A percentile compares a stretch with the other conserved stretches of the same genome.
These are phyloP conservation scores for Verticillium nonalfalfae DNA, from an alignment of 2,329 filamentous ascomycete genomes.

Conservation along the genomic window DNA sequence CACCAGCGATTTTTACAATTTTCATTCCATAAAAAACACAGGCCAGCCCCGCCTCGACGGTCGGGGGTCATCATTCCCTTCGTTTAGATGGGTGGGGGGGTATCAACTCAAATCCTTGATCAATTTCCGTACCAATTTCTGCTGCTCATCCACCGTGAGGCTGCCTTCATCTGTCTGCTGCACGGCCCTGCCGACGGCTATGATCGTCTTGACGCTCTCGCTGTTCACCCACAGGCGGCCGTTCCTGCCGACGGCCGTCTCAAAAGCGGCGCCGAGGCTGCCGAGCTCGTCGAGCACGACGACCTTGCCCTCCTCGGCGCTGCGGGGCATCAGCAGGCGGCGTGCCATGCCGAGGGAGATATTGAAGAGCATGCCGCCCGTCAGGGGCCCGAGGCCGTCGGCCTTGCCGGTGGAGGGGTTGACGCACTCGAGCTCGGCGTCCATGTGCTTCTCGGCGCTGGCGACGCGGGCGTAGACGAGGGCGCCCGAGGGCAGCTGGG, in stretches of 20 bases:
- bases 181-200: constrained; percentile 74
- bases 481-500: constrained; percentile 66
- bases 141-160: constrained; percentile 60
- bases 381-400: constrained; percentile 79
- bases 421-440: constrained; percentile 86
- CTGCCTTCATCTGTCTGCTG: constrained; percentile 67
- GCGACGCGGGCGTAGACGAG: constrained; percentile 85
- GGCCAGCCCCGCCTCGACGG: background rate
- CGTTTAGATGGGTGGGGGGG: background rate
- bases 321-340: constrained; percentile 62
- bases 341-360: constrained; percentile 79
- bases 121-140: constrained; percentile 60
- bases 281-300: constrained; percentile 76
- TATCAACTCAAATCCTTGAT: constrained; percentile 50
- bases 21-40: background rate
- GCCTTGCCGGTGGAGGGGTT: constrained; percentile 80
- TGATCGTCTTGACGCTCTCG: constrained; percentile 62
- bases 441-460: constrained; percentile 73
- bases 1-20: background rate
- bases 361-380: constrained; percentile 79
- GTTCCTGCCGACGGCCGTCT: constrained; percentile 90
- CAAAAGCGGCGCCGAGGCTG: constrained; percentile 72
- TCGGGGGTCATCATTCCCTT: background rate
- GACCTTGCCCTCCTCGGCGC: constrained; percentile 56
- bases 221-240: constrained; percentile 89